phyloP scores from a whole-genome alignment of 73 alveolate genomes.

The Durusdinium trenchii region DNA sequence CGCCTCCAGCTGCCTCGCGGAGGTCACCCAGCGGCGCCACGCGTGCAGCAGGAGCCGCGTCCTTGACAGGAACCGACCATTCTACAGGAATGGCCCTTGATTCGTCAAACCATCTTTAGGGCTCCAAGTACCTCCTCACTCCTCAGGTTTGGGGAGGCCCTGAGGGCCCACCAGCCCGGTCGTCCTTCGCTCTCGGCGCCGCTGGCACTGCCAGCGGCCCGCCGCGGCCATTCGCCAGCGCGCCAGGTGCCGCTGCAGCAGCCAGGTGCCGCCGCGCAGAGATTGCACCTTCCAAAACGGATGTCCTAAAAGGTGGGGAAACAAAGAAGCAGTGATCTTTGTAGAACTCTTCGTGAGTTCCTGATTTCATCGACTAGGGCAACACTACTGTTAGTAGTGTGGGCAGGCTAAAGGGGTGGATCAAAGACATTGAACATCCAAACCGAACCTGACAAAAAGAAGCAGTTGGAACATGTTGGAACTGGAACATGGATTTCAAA shows the following conservation, averaged over 20 bases:
- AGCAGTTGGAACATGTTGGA: too few species aligned
- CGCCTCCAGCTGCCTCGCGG: conserved; percentile 9
- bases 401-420: too few species aligned
- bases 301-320: too few species aligned
- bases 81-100: background rate
- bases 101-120: too few species aligned
- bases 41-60: background rate
- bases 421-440: background rate
- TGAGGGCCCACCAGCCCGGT: background rate
- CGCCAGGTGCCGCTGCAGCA: background rate
- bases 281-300: too few species aligned
- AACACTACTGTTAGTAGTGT: too few species aligned
- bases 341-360: too few species aligned
- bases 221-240: conserved; percentile 48
- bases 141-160: too few species aligned
- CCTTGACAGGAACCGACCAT: background rate
- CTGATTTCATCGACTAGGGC: too few species aligned
- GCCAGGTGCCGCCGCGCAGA: background rate
- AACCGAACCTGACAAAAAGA: background rate
- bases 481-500: too few species aligned
- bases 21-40: background rate
- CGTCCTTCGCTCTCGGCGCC: background rate
- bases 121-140: too few species aligned
- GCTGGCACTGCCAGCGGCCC: conserved; percentile 27
- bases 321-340: too few species aligned